phyloP scores from a whole-genome alignment of 306 rosid species.

The Vigna radiata region DNA sequence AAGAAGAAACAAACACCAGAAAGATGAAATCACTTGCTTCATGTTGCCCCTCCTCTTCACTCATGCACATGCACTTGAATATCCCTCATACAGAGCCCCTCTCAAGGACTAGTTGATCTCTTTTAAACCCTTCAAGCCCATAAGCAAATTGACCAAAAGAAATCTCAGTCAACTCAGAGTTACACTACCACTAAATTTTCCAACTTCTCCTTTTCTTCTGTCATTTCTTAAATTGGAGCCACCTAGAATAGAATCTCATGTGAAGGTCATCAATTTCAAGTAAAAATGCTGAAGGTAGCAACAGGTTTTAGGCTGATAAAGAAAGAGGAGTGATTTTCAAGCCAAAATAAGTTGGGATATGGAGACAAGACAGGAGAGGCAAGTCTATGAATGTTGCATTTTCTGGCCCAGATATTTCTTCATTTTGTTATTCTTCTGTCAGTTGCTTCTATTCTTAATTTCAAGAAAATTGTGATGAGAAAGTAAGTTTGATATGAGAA shows the following conservation, averaged over 20 bases:
- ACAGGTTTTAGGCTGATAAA: too few species aligned
- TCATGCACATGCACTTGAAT: neutral
- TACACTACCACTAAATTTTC: conserved; percentile 8
- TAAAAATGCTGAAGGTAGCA: too few species aligned
- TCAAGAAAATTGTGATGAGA: neutral
- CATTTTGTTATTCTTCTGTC: neutral
- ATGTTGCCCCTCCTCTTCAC: conserved; percentile 13
- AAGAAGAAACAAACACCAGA: conserved; percentile 23
- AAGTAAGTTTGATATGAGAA: neutral
- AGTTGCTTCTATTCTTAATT: too few species aligned
- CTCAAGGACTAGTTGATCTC: neutral
- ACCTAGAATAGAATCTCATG: too few species aligned
- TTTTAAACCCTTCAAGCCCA: conserved; percentile 25
- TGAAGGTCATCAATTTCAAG: too few species aligned
- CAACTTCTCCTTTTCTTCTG: neutral
- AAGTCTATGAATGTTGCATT: too few species aligned
- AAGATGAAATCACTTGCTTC: conserved; percentile 41
- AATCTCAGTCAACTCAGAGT: conserved; percentile 11
- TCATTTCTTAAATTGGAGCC: too few species aligned
- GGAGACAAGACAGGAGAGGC: too few species aligned
- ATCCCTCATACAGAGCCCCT: neutral
- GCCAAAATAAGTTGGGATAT: too few species aligned
- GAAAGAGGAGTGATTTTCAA: too few species aligned
- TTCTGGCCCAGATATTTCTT: too few species aligned
- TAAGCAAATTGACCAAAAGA: conserved; percentile 6